Evolutionary conservation across 2,329 filamentous ascomycete genomes (phyloP).

Genomic region (Tolypocladium tundrense): DNA sequence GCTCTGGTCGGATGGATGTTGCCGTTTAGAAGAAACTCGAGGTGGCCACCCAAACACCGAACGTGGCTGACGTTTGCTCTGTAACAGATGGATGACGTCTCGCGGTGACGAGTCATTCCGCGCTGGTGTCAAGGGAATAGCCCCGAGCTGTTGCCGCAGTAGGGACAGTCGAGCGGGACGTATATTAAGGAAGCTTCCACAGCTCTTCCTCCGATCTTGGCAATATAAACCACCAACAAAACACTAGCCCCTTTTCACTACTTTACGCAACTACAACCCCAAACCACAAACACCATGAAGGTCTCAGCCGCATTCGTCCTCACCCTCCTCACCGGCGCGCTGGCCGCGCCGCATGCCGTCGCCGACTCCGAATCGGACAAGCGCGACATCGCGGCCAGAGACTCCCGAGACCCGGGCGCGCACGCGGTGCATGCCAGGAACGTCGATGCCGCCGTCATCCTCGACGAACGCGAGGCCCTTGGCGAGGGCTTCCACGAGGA

Average conservation of each 20-base stretch:
- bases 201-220: neutral
- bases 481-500: neutral
- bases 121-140: neutral
- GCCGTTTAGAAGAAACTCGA: neutral
- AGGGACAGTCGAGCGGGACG: neutral
- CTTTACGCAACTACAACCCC: neutral
- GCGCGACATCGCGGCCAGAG: neutral
- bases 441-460: neutral
- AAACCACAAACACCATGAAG: conserved; percentile 2
- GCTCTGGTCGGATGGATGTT: neutral
- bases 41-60: neutral
- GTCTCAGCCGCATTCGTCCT: conserved; percentile 2
- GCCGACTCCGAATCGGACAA: neutral
- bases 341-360: conserved; percentile 1
- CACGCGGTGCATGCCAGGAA: neutral
- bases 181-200: neutral
- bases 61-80: neutral
- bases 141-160: neutral
- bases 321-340: conserved; percentile 5
- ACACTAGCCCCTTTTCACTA: neutral
- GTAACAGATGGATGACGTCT: neutral
- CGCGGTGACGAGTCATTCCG: neutral
- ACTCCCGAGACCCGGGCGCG: neutral
- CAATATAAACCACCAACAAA: neutral
- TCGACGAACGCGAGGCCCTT: neutral